These are phyloP conservation scores for Prunus yedoensis DNA, from an alignment of 331 rosid species.

Conservation along the genomic window DNA sequence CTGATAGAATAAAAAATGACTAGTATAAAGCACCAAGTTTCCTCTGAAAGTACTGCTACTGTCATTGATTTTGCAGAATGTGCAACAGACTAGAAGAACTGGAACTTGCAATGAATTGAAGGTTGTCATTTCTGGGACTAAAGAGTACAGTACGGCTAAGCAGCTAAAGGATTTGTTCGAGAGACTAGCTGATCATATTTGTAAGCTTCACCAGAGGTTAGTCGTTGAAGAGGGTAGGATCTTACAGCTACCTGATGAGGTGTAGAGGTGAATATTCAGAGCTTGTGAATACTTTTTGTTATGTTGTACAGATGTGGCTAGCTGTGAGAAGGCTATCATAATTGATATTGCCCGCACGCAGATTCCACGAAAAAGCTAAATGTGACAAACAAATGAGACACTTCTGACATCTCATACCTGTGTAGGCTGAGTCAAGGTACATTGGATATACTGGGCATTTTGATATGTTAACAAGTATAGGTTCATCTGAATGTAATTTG, in stretches of 20 bases:
- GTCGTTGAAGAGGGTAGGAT: constrained; percentile 35
- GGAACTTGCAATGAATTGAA: constrained; percentile 28
- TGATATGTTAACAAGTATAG: background rate
- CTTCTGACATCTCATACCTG: background rate
- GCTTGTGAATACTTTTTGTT: constrained; percentile 7
- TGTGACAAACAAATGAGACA: background rate
- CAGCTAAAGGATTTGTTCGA: constrained; percentile 23
- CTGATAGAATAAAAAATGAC: background rate
- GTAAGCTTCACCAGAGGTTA: constrained; percentile 35
- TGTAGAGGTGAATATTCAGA: background rate
- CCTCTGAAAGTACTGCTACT: background rate
- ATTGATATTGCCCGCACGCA: background rate
- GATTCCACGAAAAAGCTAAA: background rate
- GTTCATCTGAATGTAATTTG: background rate
- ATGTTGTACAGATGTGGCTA: background rate
- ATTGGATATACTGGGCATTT: background rate
- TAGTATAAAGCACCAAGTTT: background rate
- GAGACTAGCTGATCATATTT: constrained; percentile 41
- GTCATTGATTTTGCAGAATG: constrained; percentile 27
- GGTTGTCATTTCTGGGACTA: constrained; percentile 37
- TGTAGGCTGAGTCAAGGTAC: background rate
- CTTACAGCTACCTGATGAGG: background rate
- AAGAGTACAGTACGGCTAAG: constrained; percentile 41
- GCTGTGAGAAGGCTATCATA: background rate
- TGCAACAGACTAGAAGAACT: background rate